Conservation (phyloP, 78 protist genomes). For the Protostelium mycophagum region DNA sequence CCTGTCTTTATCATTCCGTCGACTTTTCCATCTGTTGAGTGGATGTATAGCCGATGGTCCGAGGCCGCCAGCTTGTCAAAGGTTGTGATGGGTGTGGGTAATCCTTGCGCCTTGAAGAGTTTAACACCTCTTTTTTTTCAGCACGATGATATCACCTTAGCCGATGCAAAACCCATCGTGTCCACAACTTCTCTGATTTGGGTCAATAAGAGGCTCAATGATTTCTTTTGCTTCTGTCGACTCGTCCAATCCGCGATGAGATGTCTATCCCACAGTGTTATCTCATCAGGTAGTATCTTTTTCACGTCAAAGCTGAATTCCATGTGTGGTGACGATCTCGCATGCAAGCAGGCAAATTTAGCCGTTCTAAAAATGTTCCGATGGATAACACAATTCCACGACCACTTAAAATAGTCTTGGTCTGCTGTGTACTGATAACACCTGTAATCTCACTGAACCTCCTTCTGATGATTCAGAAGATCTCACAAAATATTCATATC, state of each 20-base stretch:
- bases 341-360: too few species aligned
- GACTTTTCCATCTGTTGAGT: background rate
- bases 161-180: background rate
- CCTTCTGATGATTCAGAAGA: too few species aligned
- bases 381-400: too few species aligned
- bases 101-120: background rate
- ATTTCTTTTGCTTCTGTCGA: background rate
- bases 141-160: background rate
- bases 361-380: too few species aligned
- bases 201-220: background rate
- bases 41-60: background rate
- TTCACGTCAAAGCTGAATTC: background rate
- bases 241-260: background rate
- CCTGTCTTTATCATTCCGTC: background rate
- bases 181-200: background rate
- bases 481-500: too few species aligned
- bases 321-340: too few species aligned
- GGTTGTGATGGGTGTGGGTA: background rate
- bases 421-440: too few species aligned
- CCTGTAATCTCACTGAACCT: too few species aligned
- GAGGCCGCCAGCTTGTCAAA: background rate
- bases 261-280: background rate
- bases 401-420: too few species aligned
- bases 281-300: background rate
- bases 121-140: background rate